Conservation (phyloP, 805 yeast species). For the Spathaspora arborariae region DNA sequence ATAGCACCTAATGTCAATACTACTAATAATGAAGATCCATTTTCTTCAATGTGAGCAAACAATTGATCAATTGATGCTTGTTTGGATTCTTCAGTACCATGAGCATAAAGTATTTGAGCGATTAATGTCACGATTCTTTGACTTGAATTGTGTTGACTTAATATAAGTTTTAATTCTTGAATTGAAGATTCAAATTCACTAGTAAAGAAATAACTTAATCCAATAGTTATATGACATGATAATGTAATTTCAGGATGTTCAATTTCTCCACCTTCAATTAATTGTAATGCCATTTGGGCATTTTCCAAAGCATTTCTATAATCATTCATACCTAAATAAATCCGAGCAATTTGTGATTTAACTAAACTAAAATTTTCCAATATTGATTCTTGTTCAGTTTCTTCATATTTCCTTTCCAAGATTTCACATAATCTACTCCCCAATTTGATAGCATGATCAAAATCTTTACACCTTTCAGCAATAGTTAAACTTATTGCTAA, state of each 20-base stretch:
- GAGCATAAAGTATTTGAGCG: slow-evolving; percentile 76
- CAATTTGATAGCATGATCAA: slow-evolving; percentile 46
- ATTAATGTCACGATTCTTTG: slow-evolving; percentile 67
- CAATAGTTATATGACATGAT: slow-evolving; percentile 68
- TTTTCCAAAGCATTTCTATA: slow-evolving; percentile 58
- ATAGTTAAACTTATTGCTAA: slow-evolving; percentile 51
- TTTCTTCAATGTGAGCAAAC: slow-evolving; percentile 55
- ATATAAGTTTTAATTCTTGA: slow-evolving; percentile 61
- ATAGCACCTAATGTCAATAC: slow-evolving; percentile 79
- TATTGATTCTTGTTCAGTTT: slow-evolving; percentile 43
- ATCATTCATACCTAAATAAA: slow-evolving; percentile 56
- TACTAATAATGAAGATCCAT: slow-evolving; percentile 65
- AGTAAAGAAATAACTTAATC: slow-evolving; percentile 63
- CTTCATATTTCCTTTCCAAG: slow-evolving; percentile 56
- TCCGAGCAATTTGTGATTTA: slow-evolving; percentile 69
- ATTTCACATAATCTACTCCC: slow-evolving; percentile 44
- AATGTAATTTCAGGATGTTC: slow-evolving; percentile 25
- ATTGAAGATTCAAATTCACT: slow-evolving; percentile 63
- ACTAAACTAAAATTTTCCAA: slow-evolving; percentile 53
- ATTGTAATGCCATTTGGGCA: slow-evolving; percentile 53
- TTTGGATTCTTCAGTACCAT: slow-evolving; percentile 70
- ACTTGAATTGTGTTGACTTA: slow-evolving; percentile 44
- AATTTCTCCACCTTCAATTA: slow-evolving; percentile 37
- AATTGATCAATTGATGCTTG: slow-evolving; percentile 84
- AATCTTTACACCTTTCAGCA: slow-evolving; percentile 70